Percentiles rank a stretch among this genome's conserved stretches.
phyloP scores from a whole-genome alignment of 306 rosid genomes.

The Glycine soja region DNA sequence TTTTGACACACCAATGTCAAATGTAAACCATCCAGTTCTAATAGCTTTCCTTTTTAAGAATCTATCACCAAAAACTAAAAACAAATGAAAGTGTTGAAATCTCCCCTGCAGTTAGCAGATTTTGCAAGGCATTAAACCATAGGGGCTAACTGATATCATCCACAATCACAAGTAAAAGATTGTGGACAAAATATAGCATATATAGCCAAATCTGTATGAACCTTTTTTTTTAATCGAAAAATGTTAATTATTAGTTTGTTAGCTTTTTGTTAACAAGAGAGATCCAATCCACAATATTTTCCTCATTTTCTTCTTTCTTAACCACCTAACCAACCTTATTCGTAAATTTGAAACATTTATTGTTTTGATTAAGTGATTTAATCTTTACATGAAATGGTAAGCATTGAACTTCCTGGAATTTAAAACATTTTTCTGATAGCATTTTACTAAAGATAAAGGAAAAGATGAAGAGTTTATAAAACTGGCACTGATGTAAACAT shows the following conservation, averaged over 20 bases:
- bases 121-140: constrained; percentile 16
- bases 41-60: constrained; percentile 22
- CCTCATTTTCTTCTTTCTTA: no score
- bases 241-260: no score
- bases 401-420: constrained; percentile 33
- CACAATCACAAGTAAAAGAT: no score
- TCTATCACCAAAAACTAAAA: no score
- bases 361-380: constrained; percentile 35
- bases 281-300: no score
- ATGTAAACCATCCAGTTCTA: constrained; percentile 23
- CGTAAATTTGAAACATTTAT: constrained; percentile 6
- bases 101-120: constrained; percentile 1
- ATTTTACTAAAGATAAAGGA: constrained; percentile 33
- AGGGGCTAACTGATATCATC: neutral
- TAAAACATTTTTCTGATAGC: constrained; percentile 23
- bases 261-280: no score
- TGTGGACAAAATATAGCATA: no score
- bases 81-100: neutral
- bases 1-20: constrained; percentile 40
- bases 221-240: no score
- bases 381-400: constrained; percentile 27
- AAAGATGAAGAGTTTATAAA: constrained; percentile 42
- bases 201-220: no score
- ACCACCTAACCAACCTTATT: no score
- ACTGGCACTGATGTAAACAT: constrained; percentile 48